Conservation (phyloP, 768 basidiomycete species). For the Trametes cinnabarina region DNA sequence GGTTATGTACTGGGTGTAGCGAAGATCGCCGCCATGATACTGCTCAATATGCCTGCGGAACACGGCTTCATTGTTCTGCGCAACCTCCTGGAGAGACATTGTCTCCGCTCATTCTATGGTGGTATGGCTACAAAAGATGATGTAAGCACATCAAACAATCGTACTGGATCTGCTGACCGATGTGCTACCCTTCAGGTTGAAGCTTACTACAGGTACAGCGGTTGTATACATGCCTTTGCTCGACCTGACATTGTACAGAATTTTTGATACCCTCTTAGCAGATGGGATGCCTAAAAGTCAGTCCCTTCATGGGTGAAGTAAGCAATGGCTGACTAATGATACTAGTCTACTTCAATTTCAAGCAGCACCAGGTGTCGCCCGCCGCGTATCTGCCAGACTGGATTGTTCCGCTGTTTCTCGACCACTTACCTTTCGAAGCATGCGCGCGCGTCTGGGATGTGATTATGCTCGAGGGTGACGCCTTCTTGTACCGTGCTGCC, state of each 20-base stretch:
- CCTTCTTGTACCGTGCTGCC: constrained; percentile 82
- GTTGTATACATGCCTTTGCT: background rate
- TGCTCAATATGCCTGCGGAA: constrained; percentile 75
- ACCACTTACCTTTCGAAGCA: constrained; percentile 89
- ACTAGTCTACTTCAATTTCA: constrained; percentile 90
- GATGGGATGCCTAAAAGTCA: constrained; percentile 93
- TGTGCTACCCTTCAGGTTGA: constrained; percentile 57
- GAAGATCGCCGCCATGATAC: constrained; percentile 81
- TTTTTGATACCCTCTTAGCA: constrained; percentile 88
- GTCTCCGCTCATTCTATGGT: constrained; percentile 82
- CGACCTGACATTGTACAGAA: constrained; percentile 45
- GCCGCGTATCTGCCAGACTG: constrained; percentile 80
- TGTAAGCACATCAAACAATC: constrained; percentile 47
- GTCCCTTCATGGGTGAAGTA: constrained; percentile 21
- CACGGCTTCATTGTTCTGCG: constrained; percentile 81
- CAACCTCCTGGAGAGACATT: constrained; percentile 83
- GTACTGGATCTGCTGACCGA: constrained; percentile 19
- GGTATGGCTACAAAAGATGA: constrained; percentile 70
- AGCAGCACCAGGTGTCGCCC: constrained; percentile 88
- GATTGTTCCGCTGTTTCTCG: constrained; percentile 76
- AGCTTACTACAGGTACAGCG: constrained; percentile 78
- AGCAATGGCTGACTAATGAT: background rate
- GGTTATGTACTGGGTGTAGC: constrained; percentile 69
- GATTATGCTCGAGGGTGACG: constrained; percentile 81
- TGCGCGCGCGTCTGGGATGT: constrained; percentile 91